These are phyloP conservation scores for Heliamphora exappendiculata DNA, from an alignment of 148 eudicot species.

Conservation along the genomic window DNA sequence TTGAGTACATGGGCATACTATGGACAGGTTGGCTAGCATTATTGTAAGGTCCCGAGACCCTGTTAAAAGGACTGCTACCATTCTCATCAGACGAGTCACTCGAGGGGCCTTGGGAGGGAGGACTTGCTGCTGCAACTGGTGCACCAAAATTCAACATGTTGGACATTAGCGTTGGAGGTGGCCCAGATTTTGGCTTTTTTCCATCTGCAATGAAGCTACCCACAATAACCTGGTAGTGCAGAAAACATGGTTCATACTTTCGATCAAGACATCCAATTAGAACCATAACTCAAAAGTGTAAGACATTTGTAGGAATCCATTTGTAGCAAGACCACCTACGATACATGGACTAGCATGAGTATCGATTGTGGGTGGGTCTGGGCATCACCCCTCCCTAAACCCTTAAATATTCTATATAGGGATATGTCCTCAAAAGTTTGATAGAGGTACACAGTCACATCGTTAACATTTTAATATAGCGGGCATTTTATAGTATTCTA, in stretches of 20 bases:
- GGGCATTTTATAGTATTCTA: neutral
- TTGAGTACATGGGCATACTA: conserved; percentile 53
- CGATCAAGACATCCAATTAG: neutral
- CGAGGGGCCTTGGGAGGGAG: conserved; percentile 57
- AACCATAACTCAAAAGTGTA: neutral
- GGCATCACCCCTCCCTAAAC: neutral
- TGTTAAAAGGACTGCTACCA: conserved; percentile 34
- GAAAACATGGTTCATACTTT: neutral
- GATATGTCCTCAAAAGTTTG: neutral
- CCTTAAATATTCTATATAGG: neutral
- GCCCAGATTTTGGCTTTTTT: conserved; percentile 66
- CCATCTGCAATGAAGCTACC: conserved; percentile 88
- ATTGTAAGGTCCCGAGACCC: conserved; percentile 34
- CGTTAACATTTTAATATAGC: neutral
- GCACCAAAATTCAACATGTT: conserved; percentile 35
- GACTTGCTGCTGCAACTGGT: conserved; percentile 38
- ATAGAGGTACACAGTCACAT: neutral
- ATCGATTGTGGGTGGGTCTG: neutral
- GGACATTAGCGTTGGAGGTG: conserved; percentile 43
- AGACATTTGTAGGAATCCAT: neutral
- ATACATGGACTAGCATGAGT: too few species aligned
- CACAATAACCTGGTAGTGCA: conserved; percentile 55
- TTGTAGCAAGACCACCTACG: too few species aligned
- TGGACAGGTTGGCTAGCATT: conserved; percentile 52
- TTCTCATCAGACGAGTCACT: conserved; percentile 76